Evolutionary conservation across 306 rosid species (phyloP).

Genomic region (Dalbergia cultrata): DNA sequence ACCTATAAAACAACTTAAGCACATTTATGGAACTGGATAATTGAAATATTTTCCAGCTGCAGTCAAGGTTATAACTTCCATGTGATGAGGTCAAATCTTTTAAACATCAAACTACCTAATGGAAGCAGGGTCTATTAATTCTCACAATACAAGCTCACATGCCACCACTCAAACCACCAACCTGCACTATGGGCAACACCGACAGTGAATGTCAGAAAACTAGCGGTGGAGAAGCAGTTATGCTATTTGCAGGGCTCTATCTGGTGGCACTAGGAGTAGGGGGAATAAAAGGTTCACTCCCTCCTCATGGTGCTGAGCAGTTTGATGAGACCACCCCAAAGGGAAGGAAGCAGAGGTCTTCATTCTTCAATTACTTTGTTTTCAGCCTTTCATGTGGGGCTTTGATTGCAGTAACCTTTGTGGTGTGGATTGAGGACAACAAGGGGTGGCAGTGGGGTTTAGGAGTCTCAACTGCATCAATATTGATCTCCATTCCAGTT

Average conservation of each 20-base stretch:
- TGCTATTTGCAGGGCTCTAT: slow-evolving; percentile 79
- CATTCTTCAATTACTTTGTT: slow-evolving; percentile 80
- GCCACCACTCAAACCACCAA: slow-evolving; percentile 71
- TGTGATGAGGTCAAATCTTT: background rate
- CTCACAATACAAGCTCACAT: slow-evolving; percentile 78
- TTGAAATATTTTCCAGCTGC: background rate
- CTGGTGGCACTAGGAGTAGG: slow-evolving; percentile 90
- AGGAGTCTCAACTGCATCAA: slow-evolving; percentile 67
- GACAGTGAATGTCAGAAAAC: slow-evolving; percentile 61
- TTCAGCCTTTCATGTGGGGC: slow-evolving; percentile 83
- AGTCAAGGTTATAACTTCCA: slow-evolving; percentile 20
- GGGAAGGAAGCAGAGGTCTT: slow-evolving; percentile 72
- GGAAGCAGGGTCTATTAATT: slow-evolving; percentile 70
- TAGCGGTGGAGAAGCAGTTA: slow-evolving; percentile 55
- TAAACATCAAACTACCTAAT: slow-evolving; percentile 30
- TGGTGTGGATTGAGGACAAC: slow-evolving; percentile 92
- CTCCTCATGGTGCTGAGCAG: slow-evolving; percentile 87
- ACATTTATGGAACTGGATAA: background rate
- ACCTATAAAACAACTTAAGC: slow-evolving; percentile 9
- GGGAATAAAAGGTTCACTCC: slow-evolving; percentile 89
- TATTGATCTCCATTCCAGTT: slow-evolving; percentile 73
- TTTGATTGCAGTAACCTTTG: slow-evolving; percentile 77
- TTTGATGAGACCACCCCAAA: slow-evolving; percentile 68
- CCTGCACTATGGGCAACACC: slow-evolving; percentile 52
- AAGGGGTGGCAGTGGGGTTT: slow-evolving; percentile 93